Conservation (phyloP, 1,284 basidiomycete species). For the Flammula alnicola region DNA sequence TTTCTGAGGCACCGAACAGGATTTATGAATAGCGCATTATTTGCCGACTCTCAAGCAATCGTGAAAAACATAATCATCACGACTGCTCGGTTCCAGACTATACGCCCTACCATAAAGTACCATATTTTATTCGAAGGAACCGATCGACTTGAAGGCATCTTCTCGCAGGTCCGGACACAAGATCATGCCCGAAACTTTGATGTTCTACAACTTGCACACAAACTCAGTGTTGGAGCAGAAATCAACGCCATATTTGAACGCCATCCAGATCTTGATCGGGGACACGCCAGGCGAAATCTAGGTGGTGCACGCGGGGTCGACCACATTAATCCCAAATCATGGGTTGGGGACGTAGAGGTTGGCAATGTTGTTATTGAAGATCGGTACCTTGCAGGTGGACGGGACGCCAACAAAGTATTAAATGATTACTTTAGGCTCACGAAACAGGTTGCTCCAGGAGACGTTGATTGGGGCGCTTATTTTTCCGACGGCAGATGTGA, state of each 20-base stretch:
- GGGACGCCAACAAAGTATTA: slow-evolving; percentile 23
- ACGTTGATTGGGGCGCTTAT: slow-evolving; percentile 19
- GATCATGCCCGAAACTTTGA: slow-evolving; percentile 39
- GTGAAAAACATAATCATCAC: slow-evolving; percentile 33
- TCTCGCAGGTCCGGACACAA: slow-evolving; percentile 32
- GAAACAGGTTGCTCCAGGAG: no score
- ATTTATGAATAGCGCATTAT: slow-evolving; percentile 30
- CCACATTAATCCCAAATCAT: slow-evolving; percentile 35
- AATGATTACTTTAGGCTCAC: slow-evolving; percentile 17
- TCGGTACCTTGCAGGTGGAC: slow-evolving; percentile 21
- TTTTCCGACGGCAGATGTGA: slow-evolving; percentile 19
- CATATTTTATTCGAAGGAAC: slow-evolving; percentile 34
- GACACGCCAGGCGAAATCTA: slow-evolving; percentile 27
- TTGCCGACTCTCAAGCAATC: slow-evolving; percentile 34
- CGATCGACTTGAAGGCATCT: slow-evolving; percentile 34
- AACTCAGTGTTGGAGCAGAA: slow-evolving; percentile 29
- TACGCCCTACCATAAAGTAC: slow-evolving; percentile 21
- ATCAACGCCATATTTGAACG: slow-evolving; percentile 29
- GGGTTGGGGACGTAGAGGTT: slow-evolving; percentile 30
- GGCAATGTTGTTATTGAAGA: slow-evolving; percentile 26
- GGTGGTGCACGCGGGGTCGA: slow-evolving; percentile 28
- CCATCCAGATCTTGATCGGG: slow-evolving; percentile 30
- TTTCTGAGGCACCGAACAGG: slow-evolving; percentile 22
- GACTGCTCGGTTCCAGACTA: slow-evolving; percentile 23
- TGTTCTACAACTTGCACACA: slow-evolving; percentile 32